Evolutionary conservation across 176 grass and related monocot genomes (phyloP), one percentile per base, ranked within the genome.

Genomic region (Carex pumila): DNA sequence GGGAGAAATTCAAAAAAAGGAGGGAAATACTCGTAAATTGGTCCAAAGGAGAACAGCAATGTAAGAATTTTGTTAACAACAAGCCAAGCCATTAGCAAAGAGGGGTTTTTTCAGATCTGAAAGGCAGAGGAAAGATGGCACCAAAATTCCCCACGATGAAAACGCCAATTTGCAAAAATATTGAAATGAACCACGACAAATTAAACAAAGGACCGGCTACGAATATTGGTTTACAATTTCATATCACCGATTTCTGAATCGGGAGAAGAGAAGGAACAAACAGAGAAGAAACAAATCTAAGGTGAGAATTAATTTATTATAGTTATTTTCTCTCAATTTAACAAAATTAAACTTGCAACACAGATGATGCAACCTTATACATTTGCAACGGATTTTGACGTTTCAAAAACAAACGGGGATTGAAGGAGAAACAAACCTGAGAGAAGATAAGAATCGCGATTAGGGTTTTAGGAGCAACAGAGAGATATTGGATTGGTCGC

Each of bases 1-100:
- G 60, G 61, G 80, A 52, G 13, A 65, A 83, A 83, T 83, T 52
- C 79, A 81, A 65, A 83, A 83, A 83, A 64, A 68, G 80, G 80
- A 67, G 80, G 61, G 80, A 49, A 65, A 83, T 65, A 83, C 47
- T 66, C 14, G 62, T 83, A 83, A 83, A 83, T 50, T 67, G 62
- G 80, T 21, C 49, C 59, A 55, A 81, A n/a, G 73, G 73, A 56
- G 73, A 77, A 77, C 25, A 77, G 0, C 73, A 77, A 77, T 55
- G 73, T 56, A 32, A 77, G 73, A 55, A 32, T 32, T 56, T 77
- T 32, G 49, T 77, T 55, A 31, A 32, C 72, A 76, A 54, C 50
- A 54, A 77, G 50, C 22, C 73, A 77, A 77, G 73, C 50, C 73
- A 77, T 77, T 84, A 56, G 45, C 65, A 59, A 61, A 71, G 53